Base-by-base conservation (phyloP, 2,329 filamentous ascomycete species). In the Ophiostoma sp. region DNA sequence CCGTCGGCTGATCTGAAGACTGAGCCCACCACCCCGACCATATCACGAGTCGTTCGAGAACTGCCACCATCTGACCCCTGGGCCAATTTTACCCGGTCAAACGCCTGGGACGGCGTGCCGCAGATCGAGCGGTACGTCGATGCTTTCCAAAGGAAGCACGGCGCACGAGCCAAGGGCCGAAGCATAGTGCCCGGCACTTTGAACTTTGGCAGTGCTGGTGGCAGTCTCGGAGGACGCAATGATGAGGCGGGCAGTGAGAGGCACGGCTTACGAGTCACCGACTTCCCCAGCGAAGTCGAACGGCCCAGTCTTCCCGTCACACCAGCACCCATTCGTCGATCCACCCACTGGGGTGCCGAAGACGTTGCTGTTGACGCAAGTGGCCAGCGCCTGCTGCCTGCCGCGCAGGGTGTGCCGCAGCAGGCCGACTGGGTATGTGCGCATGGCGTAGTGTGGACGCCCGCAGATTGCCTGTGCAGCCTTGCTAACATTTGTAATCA, bases 361-460 rank as follows among this genome's bases (percentile, higher is more conserved):
- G 65, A 67, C 65, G 80, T 80, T 72, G 79, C 78, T 65, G 75
- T 77, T 66, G 79, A 79, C 69, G 75, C 78, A 70, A 79, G 77
- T 73, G 82, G 82, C 52, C 80, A 82, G 73, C 84, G 84, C 73
- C 83, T 84, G 76, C 83, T 97, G 74, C 92, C 92, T 72, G 83
- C 83, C 74, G 93, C 94, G 67, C 87, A 92, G 78, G 94, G 93
- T 68, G 93, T 97, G 73, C 93, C 94, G 73, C 84, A 87, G 79
- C 94, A 97, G 85, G 86, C 87, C 78, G 92, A 97, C 80, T 97
- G 94, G 94, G 93, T 97, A 93, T 90, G 92, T 92, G 84, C 84
- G 80, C 84, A 86, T 77, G 84, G 84, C 73, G 78, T 77, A 73
- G 76, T 77, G 74, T 86, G 83, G 81, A 77, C 75, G 72, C 81